These are phyloP conservation scores for Xylaria castorea DNA, from an alignment of 495 filamentous ascomycete genomes.

Conservation along the genomic window DNA sequence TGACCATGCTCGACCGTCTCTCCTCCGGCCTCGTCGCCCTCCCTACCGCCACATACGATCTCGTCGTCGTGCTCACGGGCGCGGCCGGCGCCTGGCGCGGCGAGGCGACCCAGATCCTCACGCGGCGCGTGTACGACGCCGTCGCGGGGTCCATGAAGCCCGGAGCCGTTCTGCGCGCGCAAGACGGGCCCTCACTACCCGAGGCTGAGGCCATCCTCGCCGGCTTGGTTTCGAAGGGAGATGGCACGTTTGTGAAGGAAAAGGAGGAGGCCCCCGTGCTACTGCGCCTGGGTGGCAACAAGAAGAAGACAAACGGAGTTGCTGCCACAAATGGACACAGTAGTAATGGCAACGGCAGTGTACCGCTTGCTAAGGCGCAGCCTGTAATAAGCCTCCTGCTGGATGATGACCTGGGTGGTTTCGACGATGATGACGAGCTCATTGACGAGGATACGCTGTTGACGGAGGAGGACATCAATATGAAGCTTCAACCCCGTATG, in stretches of 20 bases:
- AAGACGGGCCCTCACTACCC: slow-evolving; percentile 66
- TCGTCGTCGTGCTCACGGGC: slow-evolving; percentile 81
- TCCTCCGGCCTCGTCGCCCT: slow-evolving; percentile 81
- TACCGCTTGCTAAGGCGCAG: slow-evolving; percentile 10
- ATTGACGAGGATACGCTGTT: slow-evolving; percentile 91
- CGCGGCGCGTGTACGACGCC: slow-evolving; percentile 69
- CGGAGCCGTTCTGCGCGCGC: slow-evolving; percentile 71
- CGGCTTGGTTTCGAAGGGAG: slow-evolving; percentile 70
- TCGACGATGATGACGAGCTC: slow-evolving; percentile 76
- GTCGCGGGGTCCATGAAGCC: slow-evolving; percentile 73
- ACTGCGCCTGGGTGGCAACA: slow-evolving; percentile 71
- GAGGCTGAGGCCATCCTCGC: slow-evolving; percentile 77
- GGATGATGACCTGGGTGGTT: slow-evolving; percentile 58
- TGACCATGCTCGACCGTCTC: slow-evolving; percentile 98
- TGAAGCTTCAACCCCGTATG: slow-evolving; percentile 76
- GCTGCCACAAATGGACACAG: slow-evolving; percentile 31
- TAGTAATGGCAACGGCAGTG: slow-evolving; percentile 31
- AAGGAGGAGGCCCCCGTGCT: slow-evolving; percentile 67
- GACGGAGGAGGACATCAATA: slow-evolving; percentile 78
- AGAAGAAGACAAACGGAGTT: slow-evolving; percentile 56
- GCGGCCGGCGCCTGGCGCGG: slow-evolving; percentile 50
- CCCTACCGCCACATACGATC: slow-evolving; percentile 78
- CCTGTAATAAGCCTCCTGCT: slow-evolving; percentile 14
- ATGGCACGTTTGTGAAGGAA: slow-evolving; percentile 72
- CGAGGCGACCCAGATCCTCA: slow-evolving; percentile 66